These are phyloP conservation scores for Viola pubescens DNA, from an alignment of 441 rosid genomes.

Conservation along the genomic window DNA sequence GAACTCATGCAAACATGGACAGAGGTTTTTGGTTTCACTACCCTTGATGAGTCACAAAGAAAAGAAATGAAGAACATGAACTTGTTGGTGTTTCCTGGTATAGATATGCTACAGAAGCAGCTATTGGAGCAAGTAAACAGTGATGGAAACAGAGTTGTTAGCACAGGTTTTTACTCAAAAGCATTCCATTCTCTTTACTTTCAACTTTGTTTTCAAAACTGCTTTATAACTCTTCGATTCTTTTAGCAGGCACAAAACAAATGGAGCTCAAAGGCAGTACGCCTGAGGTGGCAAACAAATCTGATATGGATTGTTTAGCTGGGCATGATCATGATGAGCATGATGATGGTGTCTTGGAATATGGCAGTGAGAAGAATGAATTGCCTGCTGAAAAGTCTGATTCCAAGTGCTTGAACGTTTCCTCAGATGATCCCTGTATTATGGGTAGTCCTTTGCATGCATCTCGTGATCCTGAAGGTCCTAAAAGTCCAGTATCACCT, in stretches of 20 bases:
- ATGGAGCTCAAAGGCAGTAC: constrained; percentile 19
- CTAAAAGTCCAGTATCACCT: constrained; percentile 11
- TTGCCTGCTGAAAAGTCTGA: constrained; percentile 23
- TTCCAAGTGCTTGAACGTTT: constrained; percentile 21
- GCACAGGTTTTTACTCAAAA: constrained; percentile 27
- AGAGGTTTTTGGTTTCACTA: constrained; percentile 68
- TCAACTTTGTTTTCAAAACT: constrained; percentile 6
- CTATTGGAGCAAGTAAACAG: constrained; percentile 38
- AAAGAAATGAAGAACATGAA: constrained; percentile 70
- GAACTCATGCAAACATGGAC: constrained; percentile 91
- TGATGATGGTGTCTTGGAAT: constrained; percentile 26
- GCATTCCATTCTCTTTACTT: neutral
- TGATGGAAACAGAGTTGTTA: constrained; percentile 16
- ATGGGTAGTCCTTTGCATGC: constrained; percentile 26
- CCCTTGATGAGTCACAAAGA: constrained; percentile 48
- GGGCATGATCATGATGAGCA: constrained; percentile 22
- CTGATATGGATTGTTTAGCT: constrained; percentile 32
- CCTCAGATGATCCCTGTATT: constrained; percentile 24
- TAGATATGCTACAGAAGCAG: constrained; percentile 81
- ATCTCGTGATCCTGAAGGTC: constrained; percentile 16
- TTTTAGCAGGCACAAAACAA: constrained; percentile 22
- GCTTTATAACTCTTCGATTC: constrained; percentile 5
- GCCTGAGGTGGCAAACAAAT: constrained; percentile 28
- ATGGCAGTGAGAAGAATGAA: constrained; percentile 17
- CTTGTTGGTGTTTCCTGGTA: constrained; percentile 83